phyloP scores from a whole-genome alignment of 768 basidiomycete species.

The Sarcodon sp. region DNA sequence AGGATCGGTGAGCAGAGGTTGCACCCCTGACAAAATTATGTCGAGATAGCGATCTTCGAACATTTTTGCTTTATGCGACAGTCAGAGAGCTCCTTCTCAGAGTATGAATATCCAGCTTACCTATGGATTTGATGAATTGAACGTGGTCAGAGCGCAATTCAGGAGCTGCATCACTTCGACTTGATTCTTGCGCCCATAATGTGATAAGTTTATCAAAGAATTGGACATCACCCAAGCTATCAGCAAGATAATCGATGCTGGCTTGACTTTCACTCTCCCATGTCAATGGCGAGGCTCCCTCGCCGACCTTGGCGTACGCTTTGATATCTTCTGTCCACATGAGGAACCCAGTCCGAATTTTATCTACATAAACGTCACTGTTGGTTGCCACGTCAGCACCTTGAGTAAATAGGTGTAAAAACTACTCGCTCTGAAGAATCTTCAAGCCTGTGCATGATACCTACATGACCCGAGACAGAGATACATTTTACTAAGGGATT shows the following conservation, averaged over 20 bases:
- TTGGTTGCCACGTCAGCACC: neutral
- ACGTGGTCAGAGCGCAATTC: slow-evolving; percentile 47
- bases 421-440: slow-evolving; percentile 6
- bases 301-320: slow-evolving; percentile 34
- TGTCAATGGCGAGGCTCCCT: slow-evolving; percentile 22
- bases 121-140: slow-evolving; percentile 33
- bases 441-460: slow-evolving; percentile 34
- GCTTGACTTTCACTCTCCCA: slow-evolving; percentile 46
- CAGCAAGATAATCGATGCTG: slow-evolving; percentile 37
- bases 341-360: slow-evolving; percentile 67
- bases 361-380: slow-evolving; percentile 53
- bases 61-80: slow-evolving; percentile 43
- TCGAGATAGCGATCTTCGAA: slow-evolving; percentile 42
- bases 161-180: slow-evolving; percentile 32
- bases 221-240: slow-evolving; percentile 28
- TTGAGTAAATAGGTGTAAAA: slow-evolving; percentile 5
- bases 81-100: slow-evolving; percentile 4
- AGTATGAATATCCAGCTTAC: slow-evolving; percentile 16
- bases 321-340: slow-evolving; percentile 56
- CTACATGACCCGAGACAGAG: slow-evolving; percentile 29
- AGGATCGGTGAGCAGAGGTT: slow-evolving; percentile 45
- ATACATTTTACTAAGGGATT: slow-evolving; percentile 45
- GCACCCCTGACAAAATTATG: slow-evolving; percentile 38
- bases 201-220: slow-evolving; percentile 50
- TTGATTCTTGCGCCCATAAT: slow-evolving; percentile 77